Evolutionary conservation across 73 alveolate species (phyloP).

Genomic region (Diophrys appendiculata): DNA sequence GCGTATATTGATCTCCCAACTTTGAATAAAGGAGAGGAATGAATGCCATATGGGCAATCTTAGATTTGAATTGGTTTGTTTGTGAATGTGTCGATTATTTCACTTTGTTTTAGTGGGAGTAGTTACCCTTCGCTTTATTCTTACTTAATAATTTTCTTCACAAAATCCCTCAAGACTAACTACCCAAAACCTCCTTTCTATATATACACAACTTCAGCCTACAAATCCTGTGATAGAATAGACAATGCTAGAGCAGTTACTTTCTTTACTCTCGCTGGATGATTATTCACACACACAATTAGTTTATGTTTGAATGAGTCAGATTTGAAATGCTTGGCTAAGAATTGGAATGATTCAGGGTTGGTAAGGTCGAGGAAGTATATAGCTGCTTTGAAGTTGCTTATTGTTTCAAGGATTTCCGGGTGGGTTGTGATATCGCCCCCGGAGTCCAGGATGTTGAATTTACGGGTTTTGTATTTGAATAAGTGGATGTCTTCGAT

Average conservation of each 20-base stretch:
- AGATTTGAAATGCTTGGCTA: neutral
- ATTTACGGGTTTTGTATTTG: neutral
- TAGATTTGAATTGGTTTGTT: too few species aligned
- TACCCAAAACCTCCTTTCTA: neutral
- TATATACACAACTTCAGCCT: neutral
- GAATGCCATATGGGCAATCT: neutral
- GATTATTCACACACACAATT: too few species aligned
- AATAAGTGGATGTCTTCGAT: neutral
- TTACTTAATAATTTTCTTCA: neutral
- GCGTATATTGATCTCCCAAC: neutral
- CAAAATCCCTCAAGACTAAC: neutral
- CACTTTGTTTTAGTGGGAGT: neutral
- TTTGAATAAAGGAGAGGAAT: neutral
- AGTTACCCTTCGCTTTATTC: neutral
- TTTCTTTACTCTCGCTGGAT: too few species aligned
- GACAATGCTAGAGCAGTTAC: too few species aligned
- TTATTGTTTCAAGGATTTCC: neutral
- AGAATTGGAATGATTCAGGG: neutral
- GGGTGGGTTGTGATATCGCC: neutral
- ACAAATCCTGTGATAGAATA: neutral
- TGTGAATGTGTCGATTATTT: neutral
- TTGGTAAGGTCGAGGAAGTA: neutral
- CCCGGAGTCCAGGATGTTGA: neutral
- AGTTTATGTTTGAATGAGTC: neutral
- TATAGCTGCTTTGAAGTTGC: neutral